Evolutionary conservation across 257 asterid genomes (phyloP).

Genomic region (Lantana camara): DNA sequence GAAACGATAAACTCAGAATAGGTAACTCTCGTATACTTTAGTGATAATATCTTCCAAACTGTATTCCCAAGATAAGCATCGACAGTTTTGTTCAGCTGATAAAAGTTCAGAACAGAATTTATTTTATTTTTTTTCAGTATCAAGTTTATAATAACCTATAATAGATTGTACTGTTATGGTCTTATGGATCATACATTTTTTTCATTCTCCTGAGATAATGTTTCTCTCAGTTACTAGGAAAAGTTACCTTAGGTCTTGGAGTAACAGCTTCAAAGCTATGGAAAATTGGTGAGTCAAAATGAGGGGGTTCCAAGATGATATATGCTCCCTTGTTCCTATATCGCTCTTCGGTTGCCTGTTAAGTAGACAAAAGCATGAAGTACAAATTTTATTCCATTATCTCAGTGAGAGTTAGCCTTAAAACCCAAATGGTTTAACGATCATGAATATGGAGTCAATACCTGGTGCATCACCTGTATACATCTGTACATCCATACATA

Average conservation of each 20-base stretch:
- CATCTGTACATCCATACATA: too few species aligned
- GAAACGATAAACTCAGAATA: neutral
- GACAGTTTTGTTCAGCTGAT: conserved; percentile 4
- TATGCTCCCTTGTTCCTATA: conserved; percentile 91
- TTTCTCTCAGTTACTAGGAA: conserved; percentile 11
- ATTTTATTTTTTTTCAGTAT: neutral
- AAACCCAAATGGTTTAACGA: neutral
- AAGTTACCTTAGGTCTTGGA: conserved; percentile 86
- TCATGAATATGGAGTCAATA: too few species aligned
- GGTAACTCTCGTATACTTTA: neutral
- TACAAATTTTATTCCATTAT: conserved; percentile 22
- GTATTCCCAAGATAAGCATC: conserved; percentile 10
- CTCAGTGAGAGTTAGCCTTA: conserved; percentile 6
- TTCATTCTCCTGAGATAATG: neutral
- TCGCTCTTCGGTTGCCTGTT: conserved; percentile 90
- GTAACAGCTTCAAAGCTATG: conserved; percentile 85
- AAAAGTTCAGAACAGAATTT: neutral
- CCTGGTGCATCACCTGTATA: too few species aligned
- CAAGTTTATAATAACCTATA: too few species aligned
- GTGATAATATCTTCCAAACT: neutral
- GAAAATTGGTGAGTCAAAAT: conserved; percentile 67
- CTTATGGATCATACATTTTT: neutral
- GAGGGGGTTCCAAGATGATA: conserved; percentile 78
- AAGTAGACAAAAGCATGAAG: conserved; percentile 23
- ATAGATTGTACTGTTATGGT: too few species aligned